Evolutionary conservation across 805 yeast species (phyloP), one percentile per base, ranked within the genome.

Genomic region (Ogataea parapolymorpha): DNA sequence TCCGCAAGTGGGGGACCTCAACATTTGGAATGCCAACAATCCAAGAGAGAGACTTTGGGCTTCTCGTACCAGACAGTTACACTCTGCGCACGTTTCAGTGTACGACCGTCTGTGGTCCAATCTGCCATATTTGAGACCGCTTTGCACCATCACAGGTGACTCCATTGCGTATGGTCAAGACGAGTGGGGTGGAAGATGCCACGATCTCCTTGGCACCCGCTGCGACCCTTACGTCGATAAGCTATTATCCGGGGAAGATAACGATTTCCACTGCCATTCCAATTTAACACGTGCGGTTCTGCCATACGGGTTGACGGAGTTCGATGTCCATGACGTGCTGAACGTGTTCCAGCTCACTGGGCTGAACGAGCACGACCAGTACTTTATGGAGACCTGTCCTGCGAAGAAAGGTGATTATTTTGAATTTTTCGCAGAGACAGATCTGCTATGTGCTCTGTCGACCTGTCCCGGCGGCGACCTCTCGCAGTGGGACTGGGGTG

Each of bases 381-480:
- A 80, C 57, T 80, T 76, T 56, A 80, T 79, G 85, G 85, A 79
- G 54, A 74, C 85, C 2, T 78, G 81, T 48, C 86, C 86, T 1
- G 80, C 85, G 2, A 64, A 70, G 26, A 60, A 65, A 31, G 75
- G 70, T 11, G 86, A 80, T 53, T 78, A 75, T 56, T 79, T 80
- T 51, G 85, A 80, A 58, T 69, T 77, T 56, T 80, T 79, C 59
- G 85, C 85, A 3, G 86, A 80, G 53, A 75, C 74, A 34, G 85
- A 80, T 53, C 60, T 80, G 43, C 60, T 80, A 36, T 76, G 81
- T 49, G 85, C 85, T 7, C 70, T 80, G 35, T 72, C 79, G 41
- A 80, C 85, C 7, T 80, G 85, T 57, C 85, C 85, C 4, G 86
- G 85, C 36, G 86, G 86, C 22, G 85, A 80, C 58, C 63, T 80